These are phyloP conservation scores for Diospyros lotus DNA, from an alignment of 148 eudicot species.

Conservation along the genomic window DNA sequence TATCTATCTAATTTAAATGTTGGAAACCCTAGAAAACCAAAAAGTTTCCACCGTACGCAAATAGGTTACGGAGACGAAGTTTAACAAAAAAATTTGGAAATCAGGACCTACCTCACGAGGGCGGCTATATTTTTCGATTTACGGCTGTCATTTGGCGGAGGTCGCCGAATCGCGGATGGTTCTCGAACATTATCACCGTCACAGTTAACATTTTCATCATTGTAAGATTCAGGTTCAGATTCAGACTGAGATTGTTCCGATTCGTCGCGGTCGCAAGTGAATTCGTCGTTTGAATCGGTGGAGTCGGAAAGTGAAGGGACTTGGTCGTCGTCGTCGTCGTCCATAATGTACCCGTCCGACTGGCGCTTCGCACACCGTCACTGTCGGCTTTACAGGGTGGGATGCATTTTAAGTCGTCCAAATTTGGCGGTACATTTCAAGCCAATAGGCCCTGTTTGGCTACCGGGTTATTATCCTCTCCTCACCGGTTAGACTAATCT, in stretches of 20 bases:
- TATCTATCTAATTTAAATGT: neutral
- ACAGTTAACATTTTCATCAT: neutral
- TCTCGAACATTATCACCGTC: neutral
- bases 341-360: neutral
- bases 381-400: neutral
- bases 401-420: neutral
- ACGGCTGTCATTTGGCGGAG: slow-evolving; percentile 13
- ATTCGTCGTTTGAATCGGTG: slow-evolving; percentile 30
- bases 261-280: neutral
- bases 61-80: neutral
- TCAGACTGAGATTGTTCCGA: neutral
- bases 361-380: neutral
- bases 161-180: neutral
- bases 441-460: neutral
- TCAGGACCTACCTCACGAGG: slow-evolving; percentile 43
- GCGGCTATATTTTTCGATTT: slow-evolving; percentile 57
- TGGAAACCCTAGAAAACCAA: slow-evolving; percentile 4
- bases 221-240: slow-evolving; percentile 2
- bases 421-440: slow-evolving; percentile 6
- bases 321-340: slow-evolving; percentile 4
- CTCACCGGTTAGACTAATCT: neutral
- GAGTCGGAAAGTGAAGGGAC: slow-evolving; percentile 11
- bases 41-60: neutral
- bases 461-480: neutral
- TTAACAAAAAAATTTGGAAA: neutral